These are phyloP conservation scores for Lactarius sp. DNA, from an alignment of 768 basidiomycete species.

Conservation along the genomic window DNA sequence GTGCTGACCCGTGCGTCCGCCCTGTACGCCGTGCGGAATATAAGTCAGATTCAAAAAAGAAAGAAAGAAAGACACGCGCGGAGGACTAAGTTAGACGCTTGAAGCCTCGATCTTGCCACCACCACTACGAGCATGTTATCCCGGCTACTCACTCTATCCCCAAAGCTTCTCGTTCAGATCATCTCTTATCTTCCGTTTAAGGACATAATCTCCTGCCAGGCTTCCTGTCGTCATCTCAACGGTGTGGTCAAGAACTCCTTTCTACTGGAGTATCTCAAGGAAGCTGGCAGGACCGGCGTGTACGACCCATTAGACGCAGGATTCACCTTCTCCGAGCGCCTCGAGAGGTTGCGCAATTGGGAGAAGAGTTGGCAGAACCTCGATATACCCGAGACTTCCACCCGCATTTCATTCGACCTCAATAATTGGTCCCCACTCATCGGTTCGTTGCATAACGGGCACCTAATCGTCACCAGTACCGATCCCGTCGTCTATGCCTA, in stretches of 20 bases:
- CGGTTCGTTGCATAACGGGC: conserved; percentile 19
- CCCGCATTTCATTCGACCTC: conserved; percentile 18
- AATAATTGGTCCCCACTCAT: conserved; percentile 22
- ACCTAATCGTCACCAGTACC: conserved; percentile 16
- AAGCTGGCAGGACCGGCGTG: conserved; percentile 20
- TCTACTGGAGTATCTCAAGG: conserved; percentile 19
- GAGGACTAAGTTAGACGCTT: too few relatives aligned
- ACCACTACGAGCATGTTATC: conserved; percentile 10
- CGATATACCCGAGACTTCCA: conserved; percentile 15
- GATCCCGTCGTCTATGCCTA: conserved; percentile 19
- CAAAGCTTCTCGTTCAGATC: conserved; percentile 22
- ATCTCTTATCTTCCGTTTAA: conserved; percentile 20
- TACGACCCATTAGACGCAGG: conserved; percentile 15
- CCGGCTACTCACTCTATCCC: conserved; percentile 13
- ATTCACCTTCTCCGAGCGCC: conserved; percentile 17
- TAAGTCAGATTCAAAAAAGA: too few relatives aligned
- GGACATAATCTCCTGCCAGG: conserved; percentile 19
- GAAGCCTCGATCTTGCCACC: background rate
- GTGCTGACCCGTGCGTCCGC: too few relatives aligned
- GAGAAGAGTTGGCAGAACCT: conserved; percentile 21
- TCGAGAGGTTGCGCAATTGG: conserved; percentile 18
- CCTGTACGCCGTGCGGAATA: too few relatives aligned
- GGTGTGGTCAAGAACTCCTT: conserved; percentile 21
- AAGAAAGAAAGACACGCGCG: too few relatives aligned
- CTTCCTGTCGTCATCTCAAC: conserved; percentile 18